A percentile compares a stretch with the other conserved stretches of the same genome.
phyloP scores from a whole-genome alignment of 345 rosid species.

The Firmiana major region DNA sequence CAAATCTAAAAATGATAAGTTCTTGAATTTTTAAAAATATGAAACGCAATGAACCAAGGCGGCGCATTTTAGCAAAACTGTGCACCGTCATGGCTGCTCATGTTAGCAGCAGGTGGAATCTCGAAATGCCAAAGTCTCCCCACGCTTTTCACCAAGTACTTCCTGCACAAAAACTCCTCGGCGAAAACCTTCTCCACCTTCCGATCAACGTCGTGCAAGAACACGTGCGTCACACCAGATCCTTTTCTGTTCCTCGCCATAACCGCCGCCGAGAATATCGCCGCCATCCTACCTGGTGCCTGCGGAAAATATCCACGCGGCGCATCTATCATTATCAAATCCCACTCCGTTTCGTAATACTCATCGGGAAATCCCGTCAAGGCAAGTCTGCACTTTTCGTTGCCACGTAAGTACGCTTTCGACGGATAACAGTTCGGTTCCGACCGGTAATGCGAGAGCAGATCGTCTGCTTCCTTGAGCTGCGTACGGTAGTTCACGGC shows the following conservation, averaged over 20 bases:
- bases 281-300: constrained; percentile 81
- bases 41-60: not conserved
- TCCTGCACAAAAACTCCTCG: constrained; percentile 55
- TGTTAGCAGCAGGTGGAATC: constrained; percentile 51
- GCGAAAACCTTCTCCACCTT: constrained; percentile 61
- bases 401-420: constrained; percentile 57
- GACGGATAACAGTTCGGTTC: constrained; percentile 43
- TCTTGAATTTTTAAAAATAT: too few species aligned
- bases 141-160: constrained; percentile 41
- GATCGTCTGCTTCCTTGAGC: constrained; percentile 40
- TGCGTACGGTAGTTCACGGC: constrained; percentile 65
- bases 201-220: constrained; percentile 67
- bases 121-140: constrained; percentile 75
- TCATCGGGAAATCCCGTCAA: constrained; percentile 68
- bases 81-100: constrained; percentile 28
- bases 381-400: constrained; percentile 55
- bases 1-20: not conserved
- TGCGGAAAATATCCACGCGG: constrained; percentile 63
- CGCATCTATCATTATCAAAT: constrained; percentile 80
- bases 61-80: constrained; percentile 50
- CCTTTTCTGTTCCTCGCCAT: constrained; percentile 72
- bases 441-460: constrained; percentile 38
- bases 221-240: constrained; percentile 66
- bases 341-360: constrained; percentile 76
- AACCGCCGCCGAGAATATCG: constrained; percentile 71